A percentile compares a stretch with the other conserved stretches of the same genome.
phyloP scores from a whole-genome alignment of 192 early-diverging fungal species.

The Umbelopsis sp. region DNA sequence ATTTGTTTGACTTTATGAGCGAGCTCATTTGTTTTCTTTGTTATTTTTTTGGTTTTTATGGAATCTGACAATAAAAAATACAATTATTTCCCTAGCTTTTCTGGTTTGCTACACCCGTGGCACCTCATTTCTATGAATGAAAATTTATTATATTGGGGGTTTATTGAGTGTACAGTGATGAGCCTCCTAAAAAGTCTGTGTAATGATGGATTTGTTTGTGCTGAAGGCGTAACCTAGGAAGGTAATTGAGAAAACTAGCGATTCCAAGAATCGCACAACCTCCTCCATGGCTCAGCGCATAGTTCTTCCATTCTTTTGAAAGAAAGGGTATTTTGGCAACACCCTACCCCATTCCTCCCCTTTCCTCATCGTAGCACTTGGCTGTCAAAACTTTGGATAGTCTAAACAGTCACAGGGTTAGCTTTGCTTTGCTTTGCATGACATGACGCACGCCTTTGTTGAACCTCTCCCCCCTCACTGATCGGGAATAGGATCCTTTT shows the following conservation, averaged over 20 bases:
- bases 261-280: neutral
- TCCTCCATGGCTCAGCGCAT: neutral
- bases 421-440: too few species aligned
- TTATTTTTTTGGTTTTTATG: too few species aligned
- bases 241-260: neutral
- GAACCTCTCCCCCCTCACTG: neutral
- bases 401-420: neutral
- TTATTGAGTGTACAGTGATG: neutral
- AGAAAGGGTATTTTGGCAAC: neutral
- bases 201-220: neutral
- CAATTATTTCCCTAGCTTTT: neutral
- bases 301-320: neutral
- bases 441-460: too few species aligned
- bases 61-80: neutral
- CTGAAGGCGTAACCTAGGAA: neutral
- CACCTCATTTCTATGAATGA: neutral
- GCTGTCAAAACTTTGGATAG: neutral
- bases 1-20: too few species aligned
- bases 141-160: too few species aligned
- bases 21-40: too few species aligned
- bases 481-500: constrained; percentile 11
- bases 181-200: neutral
- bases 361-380: neutral
- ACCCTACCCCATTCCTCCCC: neutral
- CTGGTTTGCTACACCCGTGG: neutral